A percentile compares a stretch with the other conserved stretches of the same genome.
These are phyloP conservation scores for Fusarium irregulare DNA, from an alignment of 2,329 filamentous ascomycete genomes.

Conservation along the genomic window DNA sequence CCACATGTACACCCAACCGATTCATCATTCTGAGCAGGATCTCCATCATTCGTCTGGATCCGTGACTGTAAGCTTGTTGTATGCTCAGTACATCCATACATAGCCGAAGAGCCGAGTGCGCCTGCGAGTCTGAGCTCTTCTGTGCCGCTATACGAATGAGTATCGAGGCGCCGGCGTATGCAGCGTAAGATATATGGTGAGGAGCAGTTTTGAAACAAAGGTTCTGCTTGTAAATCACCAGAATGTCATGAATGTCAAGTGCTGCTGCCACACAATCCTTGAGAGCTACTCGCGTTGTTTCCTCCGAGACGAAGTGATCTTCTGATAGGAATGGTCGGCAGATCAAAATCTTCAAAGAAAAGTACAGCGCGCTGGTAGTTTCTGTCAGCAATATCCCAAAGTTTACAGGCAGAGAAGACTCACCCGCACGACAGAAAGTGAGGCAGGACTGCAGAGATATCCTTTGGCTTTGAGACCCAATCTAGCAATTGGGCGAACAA, in stretches of 20 bases:
- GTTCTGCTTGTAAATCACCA: conserved; percentile 55
- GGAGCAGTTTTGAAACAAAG: conserved; percentile 59
- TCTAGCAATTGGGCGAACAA: too few species aligned
- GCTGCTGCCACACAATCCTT: conserved; percentile 58
- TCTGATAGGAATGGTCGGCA: conserved; percentile 64
- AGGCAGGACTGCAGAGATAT: conserved; percentile 25
- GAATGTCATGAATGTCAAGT: conserved; percentile 54
- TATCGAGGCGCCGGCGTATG: conserved; percentile 64
- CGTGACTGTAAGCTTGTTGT: conserved; percentile 54
- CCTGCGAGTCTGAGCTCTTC: conserved; percentile 50
- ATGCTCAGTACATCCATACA: conserved; percentile 58
- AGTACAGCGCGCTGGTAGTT: conserved; percentile 52
- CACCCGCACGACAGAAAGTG: conserved; percentile 2
- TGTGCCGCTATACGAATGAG: conserved; percentile 62
- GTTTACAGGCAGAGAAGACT: fast-evolving
- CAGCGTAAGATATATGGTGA: conserved; percentile 64
- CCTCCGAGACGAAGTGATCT: conserved; percentile 54
- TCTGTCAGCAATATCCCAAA: neutral
- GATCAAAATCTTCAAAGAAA: conserved; percentile 61
- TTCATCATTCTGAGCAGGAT: conserved; percentile 22
- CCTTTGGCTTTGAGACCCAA: too few species aligned
- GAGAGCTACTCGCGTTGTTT: conserved; percentile 56
- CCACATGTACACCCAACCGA: neutral
- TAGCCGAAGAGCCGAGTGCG: conserved; percentile 53
- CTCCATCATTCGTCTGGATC: conserved; percentile 9